Evolutionary conservation across 2,329 filamentous ascomycete genomes (phyloP).

Genomic region (Graphilbum sp.): DNA sequence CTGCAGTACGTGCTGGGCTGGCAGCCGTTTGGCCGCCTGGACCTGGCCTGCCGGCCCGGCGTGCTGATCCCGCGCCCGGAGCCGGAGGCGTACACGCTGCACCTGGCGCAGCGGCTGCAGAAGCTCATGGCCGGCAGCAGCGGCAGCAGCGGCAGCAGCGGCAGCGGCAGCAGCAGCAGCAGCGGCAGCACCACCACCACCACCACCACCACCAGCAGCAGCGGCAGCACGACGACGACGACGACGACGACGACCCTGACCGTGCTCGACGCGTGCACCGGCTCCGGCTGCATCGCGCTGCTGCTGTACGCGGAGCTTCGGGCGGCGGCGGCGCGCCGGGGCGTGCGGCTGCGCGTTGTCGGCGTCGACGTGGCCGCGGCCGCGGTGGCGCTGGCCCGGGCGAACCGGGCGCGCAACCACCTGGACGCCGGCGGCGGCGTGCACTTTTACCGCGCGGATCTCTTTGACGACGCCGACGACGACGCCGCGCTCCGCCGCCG

Average conservation of each 20-base stretch:
- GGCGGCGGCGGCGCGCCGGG: conserved; percentile 10
- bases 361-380: conserved; percentile 58
- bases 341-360: conserved; percentile 31
- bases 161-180: too few relatives aligned
- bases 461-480: conserved; percentile 29
- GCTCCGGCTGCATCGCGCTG: conserved; percentile 78
- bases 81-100: conserved; percentile 50
- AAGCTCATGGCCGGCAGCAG: too few relatives aligned
- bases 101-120: conserved; percentile 29
- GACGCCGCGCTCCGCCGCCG: conserved; percentile 17
- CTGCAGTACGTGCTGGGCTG: conserved; percentile 80
- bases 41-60: conserved; percentile 58
- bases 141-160: too few relatives aligned
- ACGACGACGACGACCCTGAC: conserved; percentile 22
- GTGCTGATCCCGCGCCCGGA: conserved; percentile 77
- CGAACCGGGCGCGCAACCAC: conserved; percentile 44
- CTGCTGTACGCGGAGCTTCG: conserved; percentile 45
- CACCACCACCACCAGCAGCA: too few relatives aligned
- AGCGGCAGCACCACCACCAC: too few relatives aligned
- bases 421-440: conserved; percentile 2
- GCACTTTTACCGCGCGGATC: conserved; percentile 15
- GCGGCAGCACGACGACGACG: too few relatives aligned
- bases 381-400: conserved; percentile 48
- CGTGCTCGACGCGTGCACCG: conserved; percentile 77
- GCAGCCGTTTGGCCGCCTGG: conserved; percentile 73